A percentile compares a stretch with the other conserved stretches of the same genome.
phyloP scores from a whole-genome alignment of 23 red algal genomes.

The Rhodosorus marinus region DNA sequence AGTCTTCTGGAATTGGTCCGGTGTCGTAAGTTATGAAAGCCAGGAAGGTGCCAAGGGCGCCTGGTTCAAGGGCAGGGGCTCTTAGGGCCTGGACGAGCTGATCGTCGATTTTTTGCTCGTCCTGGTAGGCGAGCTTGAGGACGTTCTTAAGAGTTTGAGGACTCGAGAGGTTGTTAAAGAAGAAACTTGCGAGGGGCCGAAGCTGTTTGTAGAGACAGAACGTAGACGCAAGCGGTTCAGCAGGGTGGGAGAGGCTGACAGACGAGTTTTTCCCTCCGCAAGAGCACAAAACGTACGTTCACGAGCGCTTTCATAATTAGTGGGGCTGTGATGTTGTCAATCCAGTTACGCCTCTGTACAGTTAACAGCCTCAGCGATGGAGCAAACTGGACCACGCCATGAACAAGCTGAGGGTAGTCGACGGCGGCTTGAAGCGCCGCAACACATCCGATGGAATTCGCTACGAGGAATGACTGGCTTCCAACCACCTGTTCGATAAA shows the following conservation, averaged over 20 bases:
- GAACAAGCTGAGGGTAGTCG: constrained; percentile 9
- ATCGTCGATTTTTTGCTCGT: constrained; percentile 30
- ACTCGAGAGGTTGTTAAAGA: constrained; percentile 30
- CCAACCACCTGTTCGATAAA: constrained; percentile 37
- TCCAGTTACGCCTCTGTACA: constrained; percentile 43
- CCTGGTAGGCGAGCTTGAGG: constrained; percentile 46
- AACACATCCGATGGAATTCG: constrained; percentile 78
- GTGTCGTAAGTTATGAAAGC: constrained; percentile 71
- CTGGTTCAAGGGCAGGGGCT: constrained; percentile 34
- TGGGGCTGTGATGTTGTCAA: constrained; percentile 42
- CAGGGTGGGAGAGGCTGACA: neutral
- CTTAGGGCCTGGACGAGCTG: constrained; percentile 47
- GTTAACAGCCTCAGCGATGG: constrained; percentile 72
- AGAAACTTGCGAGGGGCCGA: too few relatives aligned
- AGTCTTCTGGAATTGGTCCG: constrained; percentile 73
- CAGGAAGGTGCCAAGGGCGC: constrained; percentile 74
- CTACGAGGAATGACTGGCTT: constrained; percentile 33
- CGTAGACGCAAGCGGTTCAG: too few relatives aligned
- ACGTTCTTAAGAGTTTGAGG: constrained; percentile 32
- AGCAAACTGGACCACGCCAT: constrained; percentile 34
- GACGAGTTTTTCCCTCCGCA: too few relatives aligned
- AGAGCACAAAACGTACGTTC: constrained; percentile 17
- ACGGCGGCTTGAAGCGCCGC: constrained; percentile 54
- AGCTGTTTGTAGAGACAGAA: too few relatives aligned
- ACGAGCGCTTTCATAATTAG: constrained; percentile 29